Evolutionary conservation across 371 early-diverging fungal genomes (phyloP).

Genomic region (Catenaria anguillulae): DNA sequence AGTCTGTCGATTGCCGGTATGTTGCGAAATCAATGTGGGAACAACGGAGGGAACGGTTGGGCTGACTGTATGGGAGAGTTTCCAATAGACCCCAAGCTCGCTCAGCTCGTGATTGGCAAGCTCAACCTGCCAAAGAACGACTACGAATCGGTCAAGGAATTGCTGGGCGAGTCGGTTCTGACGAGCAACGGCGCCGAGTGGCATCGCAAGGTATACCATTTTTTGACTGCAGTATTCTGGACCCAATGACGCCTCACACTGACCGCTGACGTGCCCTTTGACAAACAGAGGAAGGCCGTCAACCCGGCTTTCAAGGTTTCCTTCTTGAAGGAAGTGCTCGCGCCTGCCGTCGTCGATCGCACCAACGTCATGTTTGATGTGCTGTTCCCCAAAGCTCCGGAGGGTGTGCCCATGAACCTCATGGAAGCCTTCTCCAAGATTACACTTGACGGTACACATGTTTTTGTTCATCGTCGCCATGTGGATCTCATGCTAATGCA

Average conservation of each 20-base stretch:
- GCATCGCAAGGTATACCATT: neutral
- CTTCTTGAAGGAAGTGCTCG: neutral
- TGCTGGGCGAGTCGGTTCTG: neutral
- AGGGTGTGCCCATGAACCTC: neutral
- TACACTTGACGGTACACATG: constrained; percentile 1
- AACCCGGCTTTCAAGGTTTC: constrained; percentile 3
- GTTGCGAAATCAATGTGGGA: neutral
- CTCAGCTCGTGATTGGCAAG: neutral
- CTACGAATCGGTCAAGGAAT: neutral
- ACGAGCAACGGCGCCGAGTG: neutral
- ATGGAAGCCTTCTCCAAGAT: neutral
- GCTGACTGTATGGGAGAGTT: too few relatives aligned
- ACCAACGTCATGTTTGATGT: neutral
- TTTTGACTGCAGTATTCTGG: neutral
- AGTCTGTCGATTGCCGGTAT: neutral
- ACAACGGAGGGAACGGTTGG: neutral
- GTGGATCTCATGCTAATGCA: too few relatives aligned
- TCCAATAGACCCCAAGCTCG: neutral
- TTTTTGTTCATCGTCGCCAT: too few relatives aligned
- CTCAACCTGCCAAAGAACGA: constrained; percentile 1
- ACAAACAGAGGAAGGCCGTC: constrained; percentile 1
- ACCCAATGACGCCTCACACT: neutral
- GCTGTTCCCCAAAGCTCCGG: neutral
- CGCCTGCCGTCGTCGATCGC: neutral
- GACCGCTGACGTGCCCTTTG: too few relatives aligned